These are phyloP conservation scores for Apophysomyces ossiformis DNA, from an alignment of 371 early-diverging fungal genomes.

Conservation along the genomic window DNA sequence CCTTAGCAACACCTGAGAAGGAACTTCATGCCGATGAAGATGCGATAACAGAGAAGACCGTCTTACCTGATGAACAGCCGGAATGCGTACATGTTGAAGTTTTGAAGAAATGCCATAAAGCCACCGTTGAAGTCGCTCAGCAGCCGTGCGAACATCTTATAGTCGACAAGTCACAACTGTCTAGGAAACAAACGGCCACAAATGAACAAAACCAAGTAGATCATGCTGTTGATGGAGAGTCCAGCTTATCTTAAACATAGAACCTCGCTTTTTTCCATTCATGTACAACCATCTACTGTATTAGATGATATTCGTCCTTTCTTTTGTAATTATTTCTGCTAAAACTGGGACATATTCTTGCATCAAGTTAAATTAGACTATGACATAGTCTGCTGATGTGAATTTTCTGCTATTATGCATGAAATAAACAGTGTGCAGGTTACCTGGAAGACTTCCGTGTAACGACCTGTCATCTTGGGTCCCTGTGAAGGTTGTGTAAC, in stretches of 20 bases:
- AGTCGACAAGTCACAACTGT: constrained; percentile 27
- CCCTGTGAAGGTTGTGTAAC: neutral
- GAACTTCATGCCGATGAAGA: constrained; percentile 11
- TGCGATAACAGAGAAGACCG: neutral
- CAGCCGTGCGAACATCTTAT: constrained; percentile 23
- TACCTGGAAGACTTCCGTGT: neutral
- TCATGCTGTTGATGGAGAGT: neutral
- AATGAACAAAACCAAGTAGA: constrained; percentile 28
- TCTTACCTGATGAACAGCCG: neutral
- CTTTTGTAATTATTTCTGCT: neutral
- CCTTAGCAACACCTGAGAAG: neutral
- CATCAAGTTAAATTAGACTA: too few species aligned
- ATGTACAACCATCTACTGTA: neutral
- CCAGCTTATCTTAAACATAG: neutral
- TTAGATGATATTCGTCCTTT: neutral
- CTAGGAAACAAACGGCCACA: constrained; percentile 30
- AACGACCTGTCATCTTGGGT: constrained; percentile 8
- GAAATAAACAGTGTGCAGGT: too few species aligned
- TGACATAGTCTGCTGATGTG: too few species aligned
- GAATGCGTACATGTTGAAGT: constrained; percentile 22
- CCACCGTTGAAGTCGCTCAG: constrained; percentile 25
- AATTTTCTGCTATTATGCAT: too few species aligned
- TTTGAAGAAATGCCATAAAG: constrained; percentile 29
- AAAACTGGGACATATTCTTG: neutral
- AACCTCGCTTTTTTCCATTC: neutral